Evolutionary conservation across 2,329 filamentous ascomycete species (phyloP).

Genomic region (Dendrostoma leiphaemia): DNA sequence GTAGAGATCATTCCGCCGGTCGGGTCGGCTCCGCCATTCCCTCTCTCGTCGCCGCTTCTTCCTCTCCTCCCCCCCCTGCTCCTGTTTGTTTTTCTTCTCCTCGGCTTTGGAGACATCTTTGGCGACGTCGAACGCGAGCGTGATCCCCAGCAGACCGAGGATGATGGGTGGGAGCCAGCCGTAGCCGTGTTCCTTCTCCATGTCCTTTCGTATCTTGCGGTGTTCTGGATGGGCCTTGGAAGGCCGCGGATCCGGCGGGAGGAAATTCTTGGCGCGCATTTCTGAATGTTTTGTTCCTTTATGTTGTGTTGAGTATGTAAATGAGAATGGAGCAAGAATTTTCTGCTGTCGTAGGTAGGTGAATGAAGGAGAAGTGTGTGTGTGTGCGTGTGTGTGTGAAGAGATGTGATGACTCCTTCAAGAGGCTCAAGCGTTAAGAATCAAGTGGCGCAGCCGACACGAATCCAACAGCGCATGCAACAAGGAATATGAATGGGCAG

Average conservation of each 20-base stretch:
- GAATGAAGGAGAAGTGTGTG: no score
- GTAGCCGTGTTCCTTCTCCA: conserved; percentile 40
- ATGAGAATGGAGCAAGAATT: background rate
- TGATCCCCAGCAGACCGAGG: conserved; percentile 35
- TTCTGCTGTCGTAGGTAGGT: no score
- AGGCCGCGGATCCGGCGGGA: conserved; percentile 31
- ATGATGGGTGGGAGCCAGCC: conserved; percentile 38
- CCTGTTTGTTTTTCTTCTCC: conserved; percentile 25
- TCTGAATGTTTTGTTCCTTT: background rate
- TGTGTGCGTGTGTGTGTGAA: no score
- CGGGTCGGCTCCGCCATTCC: background rate
- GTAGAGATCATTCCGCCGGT: background rate
- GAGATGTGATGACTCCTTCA: no score
- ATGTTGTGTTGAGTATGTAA: background rate
- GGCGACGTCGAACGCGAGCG: conserved; percentile 38
- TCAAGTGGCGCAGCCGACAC: no score
- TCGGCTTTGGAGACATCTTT: conserved; percentile 36
- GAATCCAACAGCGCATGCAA: no score
- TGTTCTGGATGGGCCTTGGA: conserved; percentile 37
- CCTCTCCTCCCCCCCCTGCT: conserved; percentile 20
- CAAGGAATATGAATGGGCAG: no score
- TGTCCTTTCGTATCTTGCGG: conserved; percentile 33
- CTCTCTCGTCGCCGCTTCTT: background rate
- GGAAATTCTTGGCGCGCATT: conserved; percentile 13
- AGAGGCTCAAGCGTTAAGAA: no score